Evolutionary conservation across 139 green algal species (phyloP), one percentile per base, ranked within the genome.

Genomic region (Haematococcus sp.): DNA sequence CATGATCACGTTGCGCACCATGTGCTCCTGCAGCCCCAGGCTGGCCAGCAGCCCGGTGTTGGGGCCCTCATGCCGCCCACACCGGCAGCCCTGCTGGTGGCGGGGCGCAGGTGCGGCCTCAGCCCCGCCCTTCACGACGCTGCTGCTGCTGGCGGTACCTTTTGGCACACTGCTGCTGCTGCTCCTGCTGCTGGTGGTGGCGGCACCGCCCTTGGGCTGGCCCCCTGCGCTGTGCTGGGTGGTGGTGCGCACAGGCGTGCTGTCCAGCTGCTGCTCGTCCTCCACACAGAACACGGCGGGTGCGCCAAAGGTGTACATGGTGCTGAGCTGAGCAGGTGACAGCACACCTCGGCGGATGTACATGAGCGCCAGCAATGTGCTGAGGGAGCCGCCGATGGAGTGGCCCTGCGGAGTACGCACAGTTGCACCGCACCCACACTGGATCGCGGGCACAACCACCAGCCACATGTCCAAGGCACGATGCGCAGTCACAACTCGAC

Each of bases 281-380:
- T 56, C 23, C 66, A 60, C 16, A 19, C 91, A 95, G 73, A 99
- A 94, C 15, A 96, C 79, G 5, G 92, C 89, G 2, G 96, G 89
- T 0, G 90, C 76, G 25, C 96, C 96, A 83, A 98, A 98, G 30
- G 93, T 98, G 86, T 94, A 94, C 20, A 94, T 79, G 25, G 92
- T 91, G 0, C 78, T 65, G 32, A 97, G 70, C 68, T 81, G 44
- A 54, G 83, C 25, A 2, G 70, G 51, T 9, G 78, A 79, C 73
- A 97, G 74, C 55, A 94, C 88, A 16, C 91, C 91, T 1, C 93
- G 75, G 27, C 76, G 61, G 68, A 91, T 76, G 71, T 91, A 92
- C 93, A 99, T 97, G 33, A 98, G 76, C 71, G 90, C 81, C 31
- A 99, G 83, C 68, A 98, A 70, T 11, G 87, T 92, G 23, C 86